phyloP scores from a whole-genome alignment of 179 eudicot genomes.

The Kewa caespitosa region DNA sequence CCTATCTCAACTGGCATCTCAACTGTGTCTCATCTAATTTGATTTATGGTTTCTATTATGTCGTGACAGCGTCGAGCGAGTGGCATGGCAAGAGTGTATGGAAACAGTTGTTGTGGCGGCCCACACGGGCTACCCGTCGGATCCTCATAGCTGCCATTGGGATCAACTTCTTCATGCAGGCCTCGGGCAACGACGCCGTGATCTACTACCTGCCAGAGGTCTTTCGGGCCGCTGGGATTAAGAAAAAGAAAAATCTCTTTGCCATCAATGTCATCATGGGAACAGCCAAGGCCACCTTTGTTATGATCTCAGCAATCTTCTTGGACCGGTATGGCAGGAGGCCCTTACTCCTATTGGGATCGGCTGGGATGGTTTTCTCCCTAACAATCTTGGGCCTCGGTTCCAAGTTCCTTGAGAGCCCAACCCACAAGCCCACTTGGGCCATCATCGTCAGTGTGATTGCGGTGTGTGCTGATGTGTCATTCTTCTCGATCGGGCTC shows the following conservation, averaged over 20 bases:
- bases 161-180: conserved; percentile 95
- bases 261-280: conserved; percentile 86
- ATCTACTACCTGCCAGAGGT: conserved; percentile 89
- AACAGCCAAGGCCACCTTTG: conserved; percentile 63
- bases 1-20: no score
- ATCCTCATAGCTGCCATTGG: conserved; percentile 72
- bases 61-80: conserved; percentile 29
- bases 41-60: background rate
- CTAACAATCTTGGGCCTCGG: conserved; percentile 61
- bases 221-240: conserved; percentile 74
- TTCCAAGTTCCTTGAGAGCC: conserved; percentile 53
- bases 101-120: conserved; percentile 67
- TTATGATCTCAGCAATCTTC: conserved; percentile 66
- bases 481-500: conserved; percentile 88
- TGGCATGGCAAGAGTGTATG: conserved; percentile 70
- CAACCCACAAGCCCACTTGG: conserved; percentile 62
- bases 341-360: conserved; percentile 65
- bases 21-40: background rate
- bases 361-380: conserved; percentile 60
- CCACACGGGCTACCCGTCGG: conserved; percentile 48
- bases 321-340: conserved; percentile 81
- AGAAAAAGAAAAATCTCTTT: conserved; percentile 44
- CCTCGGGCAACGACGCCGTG: conserved; percentile 94
- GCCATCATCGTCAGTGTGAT: conserved; percentile 61
- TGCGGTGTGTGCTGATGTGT: conserved; percentile 76